These are phyloP conservation scores for Papiliotrema flavescens DNA, from an alignment of 1,284 basidiomycete genomes.

Conservation along the genomic window DNA sequence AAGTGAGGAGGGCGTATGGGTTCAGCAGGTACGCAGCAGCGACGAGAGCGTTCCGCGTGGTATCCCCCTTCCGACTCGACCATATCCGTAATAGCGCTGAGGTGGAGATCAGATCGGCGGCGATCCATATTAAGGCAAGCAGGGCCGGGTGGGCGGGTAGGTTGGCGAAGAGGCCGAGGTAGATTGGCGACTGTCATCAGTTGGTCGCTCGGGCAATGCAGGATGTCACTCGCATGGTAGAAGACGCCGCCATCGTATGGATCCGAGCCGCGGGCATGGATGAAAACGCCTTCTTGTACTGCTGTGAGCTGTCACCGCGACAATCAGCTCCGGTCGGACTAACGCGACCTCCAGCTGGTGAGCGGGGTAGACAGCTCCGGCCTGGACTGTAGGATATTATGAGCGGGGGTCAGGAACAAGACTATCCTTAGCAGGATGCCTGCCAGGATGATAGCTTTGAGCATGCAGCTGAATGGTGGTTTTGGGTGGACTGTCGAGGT, in stretches of 20 bases:
- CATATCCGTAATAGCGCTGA: not conserved
- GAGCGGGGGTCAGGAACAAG: not conserved
- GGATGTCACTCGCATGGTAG: slow-evolving; percentile 62
- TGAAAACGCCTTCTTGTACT: slow-evolving; percentile 85
- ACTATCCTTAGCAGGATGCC: not conserved
- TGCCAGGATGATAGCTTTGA: too few species aligned
- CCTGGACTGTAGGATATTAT: slow-evolving; percentile 41
- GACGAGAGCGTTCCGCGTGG: not conserved
- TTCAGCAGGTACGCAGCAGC: slow-evolving; percentile 66
- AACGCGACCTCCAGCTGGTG: slow-evolving; percentile 60
- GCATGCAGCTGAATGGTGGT: not conserved
- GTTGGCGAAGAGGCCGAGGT: slow-evolving; percentile 67
- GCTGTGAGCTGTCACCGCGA: not conserved
- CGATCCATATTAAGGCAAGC: not conserved
- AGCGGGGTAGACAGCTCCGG: slow-evolving; percentile 78
- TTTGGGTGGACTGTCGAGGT: not conserved
- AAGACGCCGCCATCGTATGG: slow-evolving; percentile 82
- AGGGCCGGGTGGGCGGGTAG: slow-evolving; percentile 38
- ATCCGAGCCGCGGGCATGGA: slow-evolving; percentile 67
- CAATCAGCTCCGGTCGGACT: slow-evolving; percentile 9
- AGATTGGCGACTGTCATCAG: slow-evolving; percentile 65
- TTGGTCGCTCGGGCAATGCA: not conserved
- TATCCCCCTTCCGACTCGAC: not conserved
- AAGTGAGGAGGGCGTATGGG: slow-evolving; percentile 77
- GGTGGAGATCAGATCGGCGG: not conserved